These are phyloP conservation scores for Moelleriella libera DNA, from an alignment of 2,329 filamentous ascomycete species.

Conservation along the genomic window DNA sequence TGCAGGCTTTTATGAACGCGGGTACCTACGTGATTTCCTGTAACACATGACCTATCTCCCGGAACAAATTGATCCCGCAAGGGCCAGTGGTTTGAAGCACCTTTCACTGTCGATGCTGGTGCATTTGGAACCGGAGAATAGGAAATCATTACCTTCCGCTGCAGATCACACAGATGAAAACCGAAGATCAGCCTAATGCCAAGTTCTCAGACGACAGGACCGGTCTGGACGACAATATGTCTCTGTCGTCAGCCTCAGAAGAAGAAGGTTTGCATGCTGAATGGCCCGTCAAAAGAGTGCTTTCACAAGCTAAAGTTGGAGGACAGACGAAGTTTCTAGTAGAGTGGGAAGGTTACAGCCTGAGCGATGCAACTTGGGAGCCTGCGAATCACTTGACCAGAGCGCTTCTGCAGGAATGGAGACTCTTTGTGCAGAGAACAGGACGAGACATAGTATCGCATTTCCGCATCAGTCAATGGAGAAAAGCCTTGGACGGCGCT, in stretches of 20 bases:
- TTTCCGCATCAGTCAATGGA: conserved; percentile 24
- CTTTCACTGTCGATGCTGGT: too few species aligned
- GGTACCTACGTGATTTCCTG: too few species aligned
- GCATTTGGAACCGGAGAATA: too few species aligned
- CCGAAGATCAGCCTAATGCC: too few species aligned
- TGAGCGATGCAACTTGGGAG: conserved; percentile 33
- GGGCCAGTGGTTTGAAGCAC: too few species aligned
- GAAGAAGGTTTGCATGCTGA: conserved; percentile 22
- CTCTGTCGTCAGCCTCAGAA: conserved; percentile 18
- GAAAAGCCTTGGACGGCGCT: conserved; percentile 15
- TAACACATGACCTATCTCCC: too few species aligned
- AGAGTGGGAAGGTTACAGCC: conserved; percentile 20
- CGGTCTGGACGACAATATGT: conserved; percentile 12
- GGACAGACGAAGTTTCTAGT: conserved; percentile 18
- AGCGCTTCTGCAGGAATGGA: conserved; percentile 27
- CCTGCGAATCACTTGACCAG: conserved; percentile 26
- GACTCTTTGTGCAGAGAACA: conserved; percentile 21
- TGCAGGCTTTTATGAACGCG: too few species aligned
- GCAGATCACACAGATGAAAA: too few species aligned
- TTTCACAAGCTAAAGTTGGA: conserved; percentile 26
- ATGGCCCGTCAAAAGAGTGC: conserved; percentile 36
- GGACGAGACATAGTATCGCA: conserved; percentile 15
- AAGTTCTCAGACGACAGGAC: neutral
- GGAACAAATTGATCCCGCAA: too few species aligned
- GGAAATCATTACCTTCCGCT: too few species aligned